Evolutionary conservation across 345 rosid genomes (phyloP).

Genomic region (Eucalyptus cladocalyx): DNA sequence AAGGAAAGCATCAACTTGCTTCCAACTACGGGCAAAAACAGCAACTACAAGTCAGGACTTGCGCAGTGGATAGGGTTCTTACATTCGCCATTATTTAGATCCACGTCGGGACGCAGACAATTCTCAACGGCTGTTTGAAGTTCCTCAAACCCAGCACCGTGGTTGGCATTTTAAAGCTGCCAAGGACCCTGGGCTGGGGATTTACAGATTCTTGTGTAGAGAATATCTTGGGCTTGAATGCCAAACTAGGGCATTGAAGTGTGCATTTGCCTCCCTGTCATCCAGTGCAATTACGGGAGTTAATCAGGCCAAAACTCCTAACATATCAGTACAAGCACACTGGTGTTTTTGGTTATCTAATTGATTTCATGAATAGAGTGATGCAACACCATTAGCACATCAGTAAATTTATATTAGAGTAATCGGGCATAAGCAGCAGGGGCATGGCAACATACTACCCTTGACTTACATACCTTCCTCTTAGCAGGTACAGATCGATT

Average conservation of each 20-base stretch:
- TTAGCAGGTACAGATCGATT: no score
- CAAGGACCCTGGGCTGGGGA: conserved; percentile 19
- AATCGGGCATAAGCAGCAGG: not conserved
- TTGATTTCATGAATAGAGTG: not conserved
- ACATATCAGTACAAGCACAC: not conserved
- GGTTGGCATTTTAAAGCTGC: conserved; percentile 18
- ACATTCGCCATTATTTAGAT: not conserved
- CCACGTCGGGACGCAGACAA: conserved; percentile 14
- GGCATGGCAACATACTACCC: not conserved
- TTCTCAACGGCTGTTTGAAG: conserved; percentile 12
- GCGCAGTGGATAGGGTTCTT: not conserved
- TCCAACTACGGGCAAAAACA: not conserved
- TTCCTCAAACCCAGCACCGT: conserved; percentile 12
- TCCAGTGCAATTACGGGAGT: conserved; percentile 19
- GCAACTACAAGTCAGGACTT: not conserved
- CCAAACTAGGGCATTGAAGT: not conserved
- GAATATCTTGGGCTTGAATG: conserved; percentile 5
- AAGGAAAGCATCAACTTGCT: not conserved
- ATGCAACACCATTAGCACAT: not conserved
- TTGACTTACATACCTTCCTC: no score
- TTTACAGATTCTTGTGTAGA: conserved; percentile 32
- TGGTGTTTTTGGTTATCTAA: not conserved
- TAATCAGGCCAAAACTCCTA: conserved; percentile 1
- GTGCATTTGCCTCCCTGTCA: not conserved
- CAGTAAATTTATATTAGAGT: not conserved